A percentile compares a stretch with the other conserved stretches of the same genome.
Conservation (phyloP, 768 basidiomycete genomes). For the Mycena rosella region DNA sequence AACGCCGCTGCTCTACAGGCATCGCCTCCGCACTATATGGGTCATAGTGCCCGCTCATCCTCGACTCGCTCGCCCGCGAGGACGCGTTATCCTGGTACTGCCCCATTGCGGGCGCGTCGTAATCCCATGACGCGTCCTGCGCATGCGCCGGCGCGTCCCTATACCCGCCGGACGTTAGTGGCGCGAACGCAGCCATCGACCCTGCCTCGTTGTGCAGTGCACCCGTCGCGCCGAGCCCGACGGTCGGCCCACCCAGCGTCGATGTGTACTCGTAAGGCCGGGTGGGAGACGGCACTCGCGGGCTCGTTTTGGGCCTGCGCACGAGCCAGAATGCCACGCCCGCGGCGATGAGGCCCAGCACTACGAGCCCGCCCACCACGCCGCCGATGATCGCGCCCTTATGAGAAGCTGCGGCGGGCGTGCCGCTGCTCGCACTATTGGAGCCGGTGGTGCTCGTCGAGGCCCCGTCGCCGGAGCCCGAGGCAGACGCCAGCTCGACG, state of each 20-base stretch:
- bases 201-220: conserved; percentile 17
- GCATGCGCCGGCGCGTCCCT: conserved; percentile 18
- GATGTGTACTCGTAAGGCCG: conserved; percentile 32
- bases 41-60: conserved; percentile 30
- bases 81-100: conserved; percentile 25
- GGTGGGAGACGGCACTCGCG: conserved; percentile 60
- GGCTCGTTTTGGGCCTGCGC: conserved; percentile 75
- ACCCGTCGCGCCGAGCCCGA: conserved; percentile 29
- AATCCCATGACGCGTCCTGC: conserved; percentile 7
- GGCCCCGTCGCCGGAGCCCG: conserved; percentile 51
- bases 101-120: conserved; percentile 27
- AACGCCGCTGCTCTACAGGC: conserved; percentile 4
- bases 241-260: conserved; percentile 22
- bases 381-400: conserved; percentile 54
- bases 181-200: conserved; percentile 14
- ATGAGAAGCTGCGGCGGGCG: conserved; percentile 14
- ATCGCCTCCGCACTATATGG: conserved; percentile 31
- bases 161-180: conserved; percentile 8
- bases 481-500: conserved; percentile 58
- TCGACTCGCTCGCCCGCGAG: conserved; percentile 9
- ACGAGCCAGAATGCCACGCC: conserved; percentile 54
- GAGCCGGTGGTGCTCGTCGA: conserved; percentile 29
- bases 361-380: conserved; percentile 55
- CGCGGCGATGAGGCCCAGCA: conserved; percentile 54
- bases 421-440: conserved; percentile 34